Evolutionary conservation across 768 basidiomycete genomes (phyloP), one percentile per base, ranked within the genome.

Genomic region (Boletus huronensis): DNA sequence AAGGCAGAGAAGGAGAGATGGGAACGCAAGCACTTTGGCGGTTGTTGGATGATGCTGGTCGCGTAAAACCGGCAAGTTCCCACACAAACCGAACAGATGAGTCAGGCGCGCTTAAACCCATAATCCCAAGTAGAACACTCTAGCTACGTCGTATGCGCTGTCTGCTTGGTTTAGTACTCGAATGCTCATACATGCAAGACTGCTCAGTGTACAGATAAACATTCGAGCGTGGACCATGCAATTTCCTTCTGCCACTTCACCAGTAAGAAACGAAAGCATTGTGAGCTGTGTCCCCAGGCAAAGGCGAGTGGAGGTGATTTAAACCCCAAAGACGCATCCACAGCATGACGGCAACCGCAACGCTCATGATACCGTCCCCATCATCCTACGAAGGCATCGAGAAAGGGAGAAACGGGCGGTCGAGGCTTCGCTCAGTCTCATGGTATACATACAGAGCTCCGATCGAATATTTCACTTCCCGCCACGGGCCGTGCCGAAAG

Each of bases 201-300:
- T 71, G 67, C 52, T 25, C 57, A 11, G 6, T 17, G 54, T 25
- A 66, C 64, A 77, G 75, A 71, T 78, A 79, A 79, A 72, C 81
- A 80, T 75, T 82, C 85, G 82, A 89, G 87, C 78, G 87, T 88
- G 87, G 87, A 88, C 82, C 80, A 77, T 72, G 81, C 72, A 69
- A 52, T 35, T 42, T 61, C 45, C n/a, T 59, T 88, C 80, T 88
- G 76, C 87, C 87, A 88, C 84, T 48, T 69, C 75, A 75, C 85
- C 76, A 82, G 86, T 87, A 83, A 83, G 86, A 71, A 80, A 87
- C 87, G 85, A 89, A 79, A 82, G 87, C 86, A 85, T 62, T 56
- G 71, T 67, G 60, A 66, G 84, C 87, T 77, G 71, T 89, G 87
- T 87, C 75, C 80, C 87, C 81, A 86, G 87, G 86, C 86, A 79